Conservation (phyloP, 1,284 basidiomycete species). For the Trichosporon sp. region DNA sequence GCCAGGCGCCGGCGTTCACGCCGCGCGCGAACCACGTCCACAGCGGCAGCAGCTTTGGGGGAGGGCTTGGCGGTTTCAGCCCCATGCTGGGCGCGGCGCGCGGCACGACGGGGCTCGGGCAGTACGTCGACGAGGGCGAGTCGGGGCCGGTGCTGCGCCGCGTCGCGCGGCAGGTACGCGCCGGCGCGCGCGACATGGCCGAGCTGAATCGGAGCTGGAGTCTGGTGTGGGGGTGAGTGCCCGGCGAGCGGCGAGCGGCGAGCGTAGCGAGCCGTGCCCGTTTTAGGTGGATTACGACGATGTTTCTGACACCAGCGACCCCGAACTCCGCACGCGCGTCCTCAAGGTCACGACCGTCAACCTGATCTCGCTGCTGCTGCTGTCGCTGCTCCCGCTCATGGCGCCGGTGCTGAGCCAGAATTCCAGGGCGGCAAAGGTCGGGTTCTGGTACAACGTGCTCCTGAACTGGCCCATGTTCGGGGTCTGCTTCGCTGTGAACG, state of each 20-base stretch:
- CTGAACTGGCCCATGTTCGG: constrained; percentile 48
- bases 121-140: not conserved
- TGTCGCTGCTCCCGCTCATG: constrained; percentile 43
- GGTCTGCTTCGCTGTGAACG: constrained; percentile 48
- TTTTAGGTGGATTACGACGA: not conserved
- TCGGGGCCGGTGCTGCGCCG: not conserved
- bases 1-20: not conserved
- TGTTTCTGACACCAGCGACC: constrained; percentile 33
- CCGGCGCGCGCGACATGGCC: constrained; percentile 35
- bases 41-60: not conserved
- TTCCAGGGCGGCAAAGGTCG: constrained; percentile 28
- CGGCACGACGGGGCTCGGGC: not conserved
- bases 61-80: not conserved
- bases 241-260: too few relatives aligned
- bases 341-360: constrained; percentile 48
- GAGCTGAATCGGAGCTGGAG: constrained; percentile 38
- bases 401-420: not conserved
- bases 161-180: not conserved
- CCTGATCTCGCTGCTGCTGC: constrained; percentile 42
- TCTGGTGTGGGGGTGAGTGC: constrained; percentile 43
- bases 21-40: not conserved
- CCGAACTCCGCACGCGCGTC: constrained; percentile 42
- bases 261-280: not conserved
- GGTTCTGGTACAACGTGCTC: constrained; percentile 47
- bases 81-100: not conserved